A percentile compares a stretch with the other conserved stretches of the same genome.
Evolutionary conservation across 345 rosid genomes (phyloP).

Genomic region (Citropsis articulata): DNA sequence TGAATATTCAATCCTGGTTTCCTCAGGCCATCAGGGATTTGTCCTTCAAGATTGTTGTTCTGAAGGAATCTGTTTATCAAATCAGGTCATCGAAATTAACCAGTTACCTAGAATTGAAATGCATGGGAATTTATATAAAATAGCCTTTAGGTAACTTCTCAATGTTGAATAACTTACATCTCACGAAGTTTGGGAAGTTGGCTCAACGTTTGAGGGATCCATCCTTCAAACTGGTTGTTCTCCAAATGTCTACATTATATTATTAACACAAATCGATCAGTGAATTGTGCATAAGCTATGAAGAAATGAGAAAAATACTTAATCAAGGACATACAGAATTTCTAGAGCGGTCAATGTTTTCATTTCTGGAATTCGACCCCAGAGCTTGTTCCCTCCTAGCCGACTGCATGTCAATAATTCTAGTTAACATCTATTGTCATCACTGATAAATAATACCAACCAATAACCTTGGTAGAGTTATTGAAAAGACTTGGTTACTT

Average conservation of each 20-base stretch:
- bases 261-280: conserved; percentile 12
- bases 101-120: background rate
- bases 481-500: conserved; percentile 25
- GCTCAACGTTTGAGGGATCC: conserved; percentile 63
- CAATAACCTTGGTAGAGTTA: background rate
- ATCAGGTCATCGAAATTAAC: conserved; percentile 15
- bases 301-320: background rate
- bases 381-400: conserved; percentile 66
- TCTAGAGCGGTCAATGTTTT: conserved; percentile 38
- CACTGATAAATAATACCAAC: background rate
- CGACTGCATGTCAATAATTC: conserved; percentile 42
- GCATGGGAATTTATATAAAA: background rate
- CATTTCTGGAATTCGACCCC: conserved; percentile 74
- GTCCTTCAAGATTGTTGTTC: conserved; percentile 59
- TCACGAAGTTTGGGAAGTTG: conserved; percentile 45
- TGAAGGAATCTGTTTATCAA: conserved; percentile 56
- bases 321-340: conserved; percentile 53
- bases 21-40: conserved; percentile 45
- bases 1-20: conserved; percentile 45
- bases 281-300: background rate
- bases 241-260: conserved; percentile 65
- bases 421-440: conserved; percentile 1
- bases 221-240: conserved; percentile 59
- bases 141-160: background rate
- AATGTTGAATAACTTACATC: conserved; percentile 42